Percentiles rank a stretch among this genome's conserved stretches.
These are phyloP conservation scores for Beverwykella pulmonaria DNA, from an alignment of 495 filamentous ascomycete genomes.

Conservation along the genomic window DNA sequence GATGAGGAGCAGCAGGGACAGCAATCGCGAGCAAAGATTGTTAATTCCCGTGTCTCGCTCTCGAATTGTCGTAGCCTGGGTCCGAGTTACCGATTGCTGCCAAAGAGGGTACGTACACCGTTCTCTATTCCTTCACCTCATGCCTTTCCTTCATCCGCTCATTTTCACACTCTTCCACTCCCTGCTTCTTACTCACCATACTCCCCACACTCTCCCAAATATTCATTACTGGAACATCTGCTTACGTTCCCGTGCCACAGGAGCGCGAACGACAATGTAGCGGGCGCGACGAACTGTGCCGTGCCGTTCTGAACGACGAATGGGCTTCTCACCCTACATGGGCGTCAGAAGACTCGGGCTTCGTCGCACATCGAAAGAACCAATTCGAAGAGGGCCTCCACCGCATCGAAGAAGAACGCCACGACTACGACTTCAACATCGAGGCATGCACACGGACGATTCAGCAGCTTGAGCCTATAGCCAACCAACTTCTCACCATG, in stretches of 20 bases:
- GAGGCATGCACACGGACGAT: slow-evolving; percentile 91
- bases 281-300: slow-evolving; percentile 91
- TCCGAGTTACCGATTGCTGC: slow-evolving; percentile 90
- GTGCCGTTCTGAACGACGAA: slow-evolving; percentile 89
- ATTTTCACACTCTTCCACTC: too few species aligned
- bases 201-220: too few species aligned
- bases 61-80: slow-evolving; percentile 92
- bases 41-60: slow-evolving; percentile 75
- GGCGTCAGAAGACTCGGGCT: slow-evolving; percentile 98
- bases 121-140: neutral
- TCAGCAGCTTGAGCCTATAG: slow-evolving; percentile 91
- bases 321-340: slow-evolving; percentile 99
- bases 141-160: too few species aligned
- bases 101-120: slow-evolving; percentile 58
- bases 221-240: neutral
- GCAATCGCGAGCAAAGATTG: slow-evolving; percentile 72
- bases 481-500: slow-evolving; percentile 80
- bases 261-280: slow-evolving; percentile 86
- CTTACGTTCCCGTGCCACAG: neutral
- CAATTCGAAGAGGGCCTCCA: slow-evolving; percentile 88
- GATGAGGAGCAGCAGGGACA: slow-evolving; percentile 63
- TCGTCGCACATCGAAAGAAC: slow-evolving; percentile 97
- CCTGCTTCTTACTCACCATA: too few species aligned
- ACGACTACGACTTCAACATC: slow-evolving; percentile 98
- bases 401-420: slow-evolving; percentile 94